Evolutionary conservation across 176 grass and related monocot species (phyloP), one percentile per base, ranked within the genome.

Genomic region (Avena insularis): DNA sequence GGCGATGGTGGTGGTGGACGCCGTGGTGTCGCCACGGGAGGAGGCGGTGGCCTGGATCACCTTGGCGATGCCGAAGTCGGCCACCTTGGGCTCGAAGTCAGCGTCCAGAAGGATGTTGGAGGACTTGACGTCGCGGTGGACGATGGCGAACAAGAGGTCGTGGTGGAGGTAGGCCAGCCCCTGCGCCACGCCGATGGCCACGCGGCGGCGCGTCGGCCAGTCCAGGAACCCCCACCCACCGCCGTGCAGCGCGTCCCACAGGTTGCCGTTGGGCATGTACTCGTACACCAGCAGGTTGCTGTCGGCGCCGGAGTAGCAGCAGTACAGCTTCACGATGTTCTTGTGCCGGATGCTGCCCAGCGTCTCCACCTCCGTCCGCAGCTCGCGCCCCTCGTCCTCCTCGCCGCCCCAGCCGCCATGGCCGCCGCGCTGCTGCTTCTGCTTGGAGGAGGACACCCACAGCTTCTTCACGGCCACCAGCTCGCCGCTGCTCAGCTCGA

Each of bases 321-420:
- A 96, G 86, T 96, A 96, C 49, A 99, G 92, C 90, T 99, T 99
- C 6, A 99, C 91, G 54, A 99, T 97, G 94, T 99, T 99, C 94
- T 99, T 99, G 86, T 99, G 97, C 53, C 94, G 82, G 62, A 99
- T 97, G 91, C 97, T 94, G n/a, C 92, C 97, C n/a, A 99, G 80
- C 79, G 92, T 99, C 94, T 99, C 97, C 15, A 99, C 94, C 85
- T 97, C 94, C 23, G 94, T 94, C 9, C 88, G 85, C 3, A 99
- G 90, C 81, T 99, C 92, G 0, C 92, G 68, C 71, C 96, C 92
- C 9, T 94, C 73, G 77, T 56, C 75, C 50, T 77, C 75, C 50
- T 56, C 73, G 84, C 89, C 64, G 0, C 66, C 13, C 4, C 87
- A 47, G 14, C 1, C 19, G 2, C 13, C 3, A 9, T 1, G 10